Conservation (phyloP, 108 stramenopile genomes). For the Skeletonema costatum region DNA sequence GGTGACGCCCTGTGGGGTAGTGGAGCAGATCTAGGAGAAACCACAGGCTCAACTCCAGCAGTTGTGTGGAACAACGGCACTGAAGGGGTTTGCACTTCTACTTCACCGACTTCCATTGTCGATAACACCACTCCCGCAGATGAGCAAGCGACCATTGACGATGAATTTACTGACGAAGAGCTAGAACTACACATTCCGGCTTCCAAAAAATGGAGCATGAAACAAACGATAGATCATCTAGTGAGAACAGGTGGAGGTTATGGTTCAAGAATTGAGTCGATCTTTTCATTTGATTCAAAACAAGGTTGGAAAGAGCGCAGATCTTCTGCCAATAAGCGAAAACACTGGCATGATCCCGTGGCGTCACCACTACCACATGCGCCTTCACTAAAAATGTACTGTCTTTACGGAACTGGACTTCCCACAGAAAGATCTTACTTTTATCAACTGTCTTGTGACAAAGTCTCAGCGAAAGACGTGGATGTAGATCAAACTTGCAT, state of each 20-base stretch:
- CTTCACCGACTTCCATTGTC: background rate
- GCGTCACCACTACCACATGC: slow-evolving; percentile 79
- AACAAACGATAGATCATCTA: slow-evolving; percentile 53
- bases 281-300: slow-evolving; percentile 40
- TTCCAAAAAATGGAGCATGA: slow-evolving; percentile 31
- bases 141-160: background rate
- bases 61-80: slow-evolving; percentile 38
- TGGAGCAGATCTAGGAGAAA: slow-evolving; percentile 54
- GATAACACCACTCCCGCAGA: slow-evolving; percentile 7
- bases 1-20: slow-evolving; percentile 80
- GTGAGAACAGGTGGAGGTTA: slow-evolving; percentile 66
- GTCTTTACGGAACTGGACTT: slow-evolving; percentile 84
- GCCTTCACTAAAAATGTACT: slow-evolving; percentile 84
- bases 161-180: slow-evolving; percentile 1
- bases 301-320: slow-evolving; percentile 33
- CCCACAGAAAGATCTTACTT: slow-evolving; percentile 83
- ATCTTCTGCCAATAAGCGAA: slow-evolving; percentile 22
- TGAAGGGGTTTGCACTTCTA: slow-evolving; percentile 20
- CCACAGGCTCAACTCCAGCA: slow-evolving; percentile 6
- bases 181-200: slow-evolving; percentile 14
- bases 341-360: slow-evolving; percentile 78
- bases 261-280: slow-evolving; percentile 29
- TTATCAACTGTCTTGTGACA: slow-evolving; percentile 61
- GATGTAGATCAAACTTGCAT: slow-evolving; percentile 9
- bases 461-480: slow-evolving; percentile 26